Conservation (phyloP, 2,329 filamentous ascomycete genomes). For the Fusarium gaditjirri region DNA sequence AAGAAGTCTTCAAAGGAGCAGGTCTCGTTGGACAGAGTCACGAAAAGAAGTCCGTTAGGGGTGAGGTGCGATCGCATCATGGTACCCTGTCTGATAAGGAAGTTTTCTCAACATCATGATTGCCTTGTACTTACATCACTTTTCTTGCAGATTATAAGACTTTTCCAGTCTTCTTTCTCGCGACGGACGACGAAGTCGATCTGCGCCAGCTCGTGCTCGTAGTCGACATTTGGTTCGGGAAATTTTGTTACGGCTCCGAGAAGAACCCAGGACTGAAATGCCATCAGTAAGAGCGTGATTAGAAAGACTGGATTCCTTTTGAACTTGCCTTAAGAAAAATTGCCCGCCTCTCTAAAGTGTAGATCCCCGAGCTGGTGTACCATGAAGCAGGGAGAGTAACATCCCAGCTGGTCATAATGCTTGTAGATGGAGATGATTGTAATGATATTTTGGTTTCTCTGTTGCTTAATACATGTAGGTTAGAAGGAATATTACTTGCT, state of each 20-base stretch:
- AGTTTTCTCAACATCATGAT: accelerated
- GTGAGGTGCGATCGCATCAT: background rate
- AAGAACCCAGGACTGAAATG: background rate
- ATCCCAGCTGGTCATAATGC: background rate
- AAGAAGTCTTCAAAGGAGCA: background rate
- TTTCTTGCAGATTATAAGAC: background rate
- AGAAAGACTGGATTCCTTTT: accelerated
- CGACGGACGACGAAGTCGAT: background rate
- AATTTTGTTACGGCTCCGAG: conserved; percentile 1
- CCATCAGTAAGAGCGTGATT: accelerated
- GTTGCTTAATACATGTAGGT: accelerated
- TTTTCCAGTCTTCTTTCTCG: background rate
- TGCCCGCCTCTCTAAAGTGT: background rate
- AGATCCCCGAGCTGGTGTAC: background rate
- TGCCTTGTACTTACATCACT: accelerated
- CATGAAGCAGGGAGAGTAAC: background rate
- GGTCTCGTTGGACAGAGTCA: background rate
- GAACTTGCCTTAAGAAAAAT: background rate
- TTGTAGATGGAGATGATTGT: accelerated
- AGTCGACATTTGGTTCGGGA: background rate
- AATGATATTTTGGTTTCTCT: background rate
- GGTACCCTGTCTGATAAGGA: background rate
- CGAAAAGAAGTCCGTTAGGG: background rate
- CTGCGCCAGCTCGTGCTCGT: background rate
- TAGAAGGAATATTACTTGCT: accelerated